Evolutionary conservation across 1,139 yeast genomes (phyloP).

Genomic region (Candida glucosophila): DNA sequence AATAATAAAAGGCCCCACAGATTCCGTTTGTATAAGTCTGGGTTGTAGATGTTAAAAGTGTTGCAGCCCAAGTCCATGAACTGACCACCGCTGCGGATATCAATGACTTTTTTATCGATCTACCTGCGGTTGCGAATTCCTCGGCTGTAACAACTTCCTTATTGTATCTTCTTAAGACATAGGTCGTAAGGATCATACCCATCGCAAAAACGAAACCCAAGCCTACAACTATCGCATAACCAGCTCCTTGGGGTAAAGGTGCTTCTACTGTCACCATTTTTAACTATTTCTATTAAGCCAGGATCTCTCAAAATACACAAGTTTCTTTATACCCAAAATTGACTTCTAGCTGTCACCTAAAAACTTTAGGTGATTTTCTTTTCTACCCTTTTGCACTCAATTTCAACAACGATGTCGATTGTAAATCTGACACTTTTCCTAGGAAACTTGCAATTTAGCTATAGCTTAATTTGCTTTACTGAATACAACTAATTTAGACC

Average conservation of each 20-base stretch:
- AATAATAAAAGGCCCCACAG: slow-evolving; percentile 44
- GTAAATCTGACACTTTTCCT: too few species aligned
- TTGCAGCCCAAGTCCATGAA: slow-evolving; percentile 95
- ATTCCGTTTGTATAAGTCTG: slow-evolving; percentile 74
- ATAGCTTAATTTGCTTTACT: too few species aligned
- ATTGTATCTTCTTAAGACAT: slow-evolving; percentile 62
- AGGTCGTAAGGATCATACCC: slow-evolving; percentile 73
- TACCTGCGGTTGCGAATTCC: slow-evolving; percentile 83
- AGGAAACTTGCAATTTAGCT: too few species aligned
- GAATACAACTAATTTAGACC: too few species aligned
- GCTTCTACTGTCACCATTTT: too few species aligned
- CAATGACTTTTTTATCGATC: slow-evolving; percentile 47
- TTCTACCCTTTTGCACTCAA: too few species aligned
- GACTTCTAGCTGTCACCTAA: background rate
- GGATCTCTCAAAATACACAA: too few species aligned
- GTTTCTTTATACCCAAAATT: too few species aligned
- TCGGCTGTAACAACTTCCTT: slow-evolving; percentile 80
- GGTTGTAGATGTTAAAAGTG: slow-evolving; percentile 67
- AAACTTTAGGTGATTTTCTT: too few species aligned
- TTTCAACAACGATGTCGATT: too few species aligned
- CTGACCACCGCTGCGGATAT: slow-evolving; percentile 84
- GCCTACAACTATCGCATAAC: slow-evolving; percentile 88
- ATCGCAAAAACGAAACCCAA: slow-evolving; percentile 73
- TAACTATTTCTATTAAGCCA: slow-evolving; percentile 41
- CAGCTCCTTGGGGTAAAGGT: slow-evolving; percentile 61